phyloP scores from a whole-genome alignment of 257 asterid genomes.

The Scutellaria galericulata region DNA sequence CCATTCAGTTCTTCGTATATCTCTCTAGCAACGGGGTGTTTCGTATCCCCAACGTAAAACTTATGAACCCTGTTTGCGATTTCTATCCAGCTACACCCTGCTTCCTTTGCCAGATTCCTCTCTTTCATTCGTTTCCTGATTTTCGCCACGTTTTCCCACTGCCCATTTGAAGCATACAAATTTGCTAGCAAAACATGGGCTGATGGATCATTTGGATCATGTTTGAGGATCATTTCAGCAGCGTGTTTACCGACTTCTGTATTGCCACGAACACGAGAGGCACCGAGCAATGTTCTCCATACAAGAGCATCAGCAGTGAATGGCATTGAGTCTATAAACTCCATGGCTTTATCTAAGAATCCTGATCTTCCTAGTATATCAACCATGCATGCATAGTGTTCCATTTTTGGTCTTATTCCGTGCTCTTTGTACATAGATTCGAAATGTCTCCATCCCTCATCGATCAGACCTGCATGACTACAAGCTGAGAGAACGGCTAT shows the following conservation, averaged over 20 bases:
- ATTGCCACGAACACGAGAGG: conserved; percentile 73
- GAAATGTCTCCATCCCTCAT: conserved; percentile 75
- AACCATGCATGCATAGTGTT: conserved; percentile 91
- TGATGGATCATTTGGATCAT: conserved; percentile 77
- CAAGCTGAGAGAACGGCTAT: conserved; percentile 88
- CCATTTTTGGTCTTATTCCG: conserved; percentile 79
- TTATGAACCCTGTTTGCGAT: conserved; percentile 69
- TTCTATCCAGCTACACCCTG: conserved; percentile 97
- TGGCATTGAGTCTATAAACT: conserved; percentile 72
- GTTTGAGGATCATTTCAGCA: conserved; percentile 69
- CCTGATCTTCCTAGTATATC: conserved; percentile 83
- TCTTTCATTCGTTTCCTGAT: conserved; percentile 75
- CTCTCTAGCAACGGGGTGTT: conserved; percentile 69
- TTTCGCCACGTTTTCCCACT: conserved; percentile 66
- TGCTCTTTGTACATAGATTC: conserved; percentile 60
- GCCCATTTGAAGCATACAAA: conserved; percentile 72
- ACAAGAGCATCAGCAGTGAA: conserved; percentile 68
- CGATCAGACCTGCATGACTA: conserved; percentile 80
- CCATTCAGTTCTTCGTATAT: conserved; percentile 64
- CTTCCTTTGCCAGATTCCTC: conserved; percentile 77
- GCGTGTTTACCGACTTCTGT: conserved; percentile 68
- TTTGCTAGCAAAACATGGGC: conserved; percentile 79
- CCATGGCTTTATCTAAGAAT: conserved; percentile 55
- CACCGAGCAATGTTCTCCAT: conserved; percentile 94
- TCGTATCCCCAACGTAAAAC: conserved; percentile 84